Base-by-base conservation (phyloP, 345 rosid genomes). In the Populus euphratica region DNA sequence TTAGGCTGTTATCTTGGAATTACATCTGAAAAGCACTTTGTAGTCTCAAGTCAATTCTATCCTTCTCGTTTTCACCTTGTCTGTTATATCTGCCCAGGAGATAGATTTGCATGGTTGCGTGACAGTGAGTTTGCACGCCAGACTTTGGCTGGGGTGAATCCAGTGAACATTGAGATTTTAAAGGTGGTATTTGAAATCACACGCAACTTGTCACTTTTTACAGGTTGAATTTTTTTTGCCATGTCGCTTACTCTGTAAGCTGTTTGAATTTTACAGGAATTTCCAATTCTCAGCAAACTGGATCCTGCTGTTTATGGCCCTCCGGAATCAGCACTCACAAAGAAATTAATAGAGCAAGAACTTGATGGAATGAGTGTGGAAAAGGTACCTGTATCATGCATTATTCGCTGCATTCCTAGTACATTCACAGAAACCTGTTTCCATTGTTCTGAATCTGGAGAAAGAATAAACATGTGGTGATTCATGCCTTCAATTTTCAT, bases 111-210 rank as follows among this genome's bases (percentile, higher is more conserved):
- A 17, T 95, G 99, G 99, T 81, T 95, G 75, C 86, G 99, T 68
- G 99, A 95, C 73, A 87, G 87, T 27, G 99, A 95, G 77, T 95
- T 95, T 68, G 97, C 96, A n/a, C 91, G 98, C 41, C 98, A 92
- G 86, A 79, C 94, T 76, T 79, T 93, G 74, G 98, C 98, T 33
- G 99, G 98, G 77, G 98, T 95, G 72, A 93, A 95, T 74, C 97
- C 99, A 2, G 96, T 93, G 41, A 88, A 85, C 84, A 93, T 95
- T 68, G 89, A 91, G 89, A 76, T 93, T 75, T 69, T 93, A 18
- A 93, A 84, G 96, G 98, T 87, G 49, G 61, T 38, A 68, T 68
- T 59, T 29, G 12, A 38, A 68, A 29, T n/a, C 31, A 20, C 70
- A 10, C 36, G 5, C 13, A 72, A 4, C 62, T 69, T 33, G 68